Evolutionary conservation across 768 basidiomycete genomes (phyloP).

Genomic region (Podaxis rugospora): DNA sequence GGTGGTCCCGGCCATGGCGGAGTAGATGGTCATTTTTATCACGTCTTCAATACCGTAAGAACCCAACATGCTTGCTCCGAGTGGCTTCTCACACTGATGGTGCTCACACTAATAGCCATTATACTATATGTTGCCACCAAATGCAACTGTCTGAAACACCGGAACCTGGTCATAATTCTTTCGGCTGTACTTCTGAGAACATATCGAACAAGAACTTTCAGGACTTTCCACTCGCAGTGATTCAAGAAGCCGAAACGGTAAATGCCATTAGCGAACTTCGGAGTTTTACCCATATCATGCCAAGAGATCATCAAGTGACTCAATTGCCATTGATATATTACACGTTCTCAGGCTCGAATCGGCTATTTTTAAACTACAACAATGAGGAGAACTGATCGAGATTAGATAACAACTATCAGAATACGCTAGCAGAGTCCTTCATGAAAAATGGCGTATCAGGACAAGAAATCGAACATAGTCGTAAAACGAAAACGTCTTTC

Average conservation of each 20-base stretch:
- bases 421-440: not conserved
- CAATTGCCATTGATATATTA: not conserved
- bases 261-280: not conserved
- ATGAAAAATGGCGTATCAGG: not conserved
- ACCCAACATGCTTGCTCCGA: not conserved
- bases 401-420: not conserved
- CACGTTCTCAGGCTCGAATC: not conserved
- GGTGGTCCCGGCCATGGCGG: slow-evolving; percentile 50
- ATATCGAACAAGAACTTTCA: not conserved
- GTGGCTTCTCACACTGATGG: not conserved
- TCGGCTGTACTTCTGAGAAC: not conserved
- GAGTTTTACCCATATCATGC: not conserved
- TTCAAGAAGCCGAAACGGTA: not conserved
- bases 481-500: not conserved
- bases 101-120: slow-evolving; percentile 23
- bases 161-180: not conserved
- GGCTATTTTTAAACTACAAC: not conserved
- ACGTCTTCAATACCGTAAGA: slow-evolving; percentile 69
- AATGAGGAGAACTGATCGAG: not conserved
- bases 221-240: not conserved
- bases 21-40: slow-evolving; percentile 69
- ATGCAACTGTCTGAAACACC: slow-evolving; percentile 16
- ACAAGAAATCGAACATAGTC: not conserved
- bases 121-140: slow-evolving; percentile 37
- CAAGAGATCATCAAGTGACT: not conserved